Conservation (phyloP, 257 asterid species). For the Rubia yunnanensis region DNA sequence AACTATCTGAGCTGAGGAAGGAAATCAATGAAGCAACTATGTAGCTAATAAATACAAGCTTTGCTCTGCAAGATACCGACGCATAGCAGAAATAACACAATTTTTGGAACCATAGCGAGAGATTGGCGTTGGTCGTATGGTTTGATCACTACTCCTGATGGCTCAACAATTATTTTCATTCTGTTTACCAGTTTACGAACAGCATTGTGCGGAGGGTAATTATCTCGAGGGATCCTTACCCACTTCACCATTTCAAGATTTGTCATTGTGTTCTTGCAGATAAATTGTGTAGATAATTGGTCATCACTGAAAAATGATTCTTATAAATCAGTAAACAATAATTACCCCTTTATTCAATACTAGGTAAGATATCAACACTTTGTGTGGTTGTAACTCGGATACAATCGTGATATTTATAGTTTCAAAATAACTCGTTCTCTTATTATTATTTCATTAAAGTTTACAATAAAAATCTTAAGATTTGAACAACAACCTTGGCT, state of each 20-base stretch:
- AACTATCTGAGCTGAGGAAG: slow-evolving; percentile 44
- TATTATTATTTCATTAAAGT: no score
- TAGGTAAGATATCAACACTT: no score
- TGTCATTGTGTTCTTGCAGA: slow-evolving; percentile 75
- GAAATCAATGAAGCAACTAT: slow-evolving; percentile 53
- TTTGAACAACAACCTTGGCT: not conserved
- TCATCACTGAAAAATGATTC: no score
- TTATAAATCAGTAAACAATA: no score
- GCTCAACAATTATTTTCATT: slow-evolving; percentile 66
- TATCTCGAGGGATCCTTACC: slow-evolving; percentile 63
- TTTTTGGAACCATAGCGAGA: slow-evolving; percentile 81
- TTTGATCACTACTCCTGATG: slow-evolving; percentile 41
- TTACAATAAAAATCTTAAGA: no score
- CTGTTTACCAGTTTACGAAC: slow-evolving; percentile 63
- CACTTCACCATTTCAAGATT: slow-evolving; percentile 71
- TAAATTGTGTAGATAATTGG: no score
- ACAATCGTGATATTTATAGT: no score
- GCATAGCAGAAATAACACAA: slow-evolving; percentile 77
- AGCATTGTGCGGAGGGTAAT: slow-evolving; percentile 45
- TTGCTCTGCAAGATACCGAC: slow-evolving; percentile 72
- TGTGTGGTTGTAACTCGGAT: no score
- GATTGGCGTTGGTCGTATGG: slow-evolving; percentile 77
- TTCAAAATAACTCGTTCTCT: no score
- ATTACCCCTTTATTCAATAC: no score
- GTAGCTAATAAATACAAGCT: slow-evolving; percentile 64